phyloP scores from a whole-genome alignment of 345 rosid species.

The Syzygium aqueum region DNA sequence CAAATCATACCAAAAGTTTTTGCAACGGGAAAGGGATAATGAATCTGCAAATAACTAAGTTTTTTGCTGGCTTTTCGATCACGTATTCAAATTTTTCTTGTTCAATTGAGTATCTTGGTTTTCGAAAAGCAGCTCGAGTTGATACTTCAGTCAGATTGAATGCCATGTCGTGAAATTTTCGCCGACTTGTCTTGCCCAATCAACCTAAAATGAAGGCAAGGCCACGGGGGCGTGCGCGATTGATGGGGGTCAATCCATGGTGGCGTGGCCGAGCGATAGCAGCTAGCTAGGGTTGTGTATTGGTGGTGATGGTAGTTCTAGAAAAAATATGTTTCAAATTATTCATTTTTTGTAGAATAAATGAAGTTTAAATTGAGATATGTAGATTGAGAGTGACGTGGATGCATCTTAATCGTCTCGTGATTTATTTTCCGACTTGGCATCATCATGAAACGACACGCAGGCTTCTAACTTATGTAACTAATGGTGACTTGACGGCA shows the following conservation, averaged over 20 bases:
- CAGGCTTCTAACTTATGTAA: not conserved
- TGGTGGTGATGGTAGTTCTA: not conserved
- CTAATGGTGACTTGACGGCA: not conserved
- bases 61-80: not conserved
- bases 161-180: not conserved
- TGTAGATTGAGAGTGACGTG: not conserved
- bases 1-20: not conserved
- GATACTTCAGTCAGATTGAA: fast-evolving
- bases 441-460: not conserved
- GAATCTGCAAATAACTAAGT: not conserved
- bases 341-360: fast-evolving
- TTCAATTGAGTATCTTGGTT: not conserved
- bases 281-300: not conserved
- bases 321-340: fast-evolving
- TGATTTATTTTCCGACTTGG: not conserved
- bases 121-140: not conserved
- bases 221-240: not conserved
- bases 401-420: not conserved
- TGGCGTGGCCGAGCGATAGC: too few relatives aligned
- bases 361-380: fast-evolving
- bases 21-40: not conserved
- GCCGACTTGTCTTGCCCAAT: not conserved
- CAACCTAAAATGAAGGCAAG: fast-evolving
- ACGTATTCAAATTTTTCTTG: not conserved
- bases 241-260: not conserved